Base-by-base conservation (phyloP, 1,284 basidiomycete species). In the Cryptococcus sp. region DNA sequence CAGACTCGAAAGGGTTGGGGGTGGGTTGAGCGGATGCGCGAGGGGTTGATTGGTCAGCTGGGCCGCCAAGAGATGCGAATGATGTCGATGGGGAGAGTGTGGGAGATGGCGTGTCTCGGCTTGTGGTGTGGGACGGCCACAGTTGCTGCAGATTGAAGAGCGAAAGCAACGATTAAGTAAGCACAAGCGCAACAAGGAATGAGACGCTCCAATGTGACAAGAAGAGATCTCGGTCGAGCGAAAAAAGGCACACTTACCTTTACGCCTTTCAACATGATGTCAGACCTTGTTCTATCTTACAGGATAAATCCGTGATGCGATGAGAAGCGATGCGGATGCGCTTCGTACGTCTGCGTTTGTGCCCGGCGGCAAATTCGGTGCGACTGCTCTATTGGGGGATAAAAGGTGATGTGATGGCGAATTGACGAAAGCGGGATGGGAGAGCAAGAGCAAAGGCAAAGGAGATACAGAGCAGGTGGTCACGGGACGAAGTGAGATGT, bases 31-130 rank as follows among this genome's bases (percentile, higher is more conserved):
- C 76, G 57, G 70, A 81, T 13, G 85, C 84, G 64, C 84, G 83
- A 41, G 90, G 89, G 1, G 90, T 92, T 48, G 88, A 83, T 78
- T 89, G 87, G 66, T 86, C 87, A 63, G 78, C 70, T 22, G 85
- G 79, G 42, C 83, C 81, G 27, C 69, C 71, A 19, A 74, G 64
- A 3, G 63, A 25, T 6, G 67, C 55, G 57, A 71, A 73, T 0
- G 73, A 75, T n/a, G 70, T 58, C 2, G 74, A 74, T 10, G 72
- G 70, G 7, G 73, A 73, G 40, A 73, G 55, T 15, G 65, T 61
- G 4, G 70, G 67, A 30, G 71, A 47, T 20, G 65, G 20, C 49
- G 65, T 57, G 46, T 68, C 60, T 43, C 55, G 48, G 25, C 72
- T 85, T 50, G 54, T 57, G 42, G 63, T 47, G 38, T 65, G 55